Percentiles rank a stretch among this genome's conserved stretches.
These are phyloP conservation scores for Hyphodiscus sp. DNA, from an alignment of 2,329 filamentous ascomycete genomes.

Conservation along the genomic window DNA sequence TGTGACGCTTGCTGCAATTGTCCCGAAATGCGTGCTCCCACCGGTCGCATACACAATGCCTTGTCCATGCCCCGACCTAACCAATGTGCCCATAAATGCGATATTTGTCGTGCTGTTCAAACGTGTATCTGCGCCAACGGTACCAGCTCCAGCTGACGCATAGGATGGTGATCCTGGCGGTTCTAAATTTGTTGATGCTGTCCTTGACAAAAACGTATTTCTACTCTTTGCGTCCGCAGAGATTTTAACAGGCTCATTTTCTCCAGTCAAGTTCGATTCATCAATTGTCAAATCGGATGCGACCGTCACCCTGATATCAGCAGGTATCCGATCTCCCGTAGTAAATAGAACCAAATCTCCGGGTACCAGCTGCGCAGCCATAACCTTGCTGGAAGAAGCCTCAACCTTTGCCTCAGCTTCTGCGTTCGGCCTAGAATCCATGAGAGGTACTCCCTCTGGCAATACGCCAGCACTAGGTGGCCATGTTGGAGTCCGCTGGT, in stretches of 20 bases:
- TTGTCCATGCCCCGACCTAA: constrained; percentile 90
- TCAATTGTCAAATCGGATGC: constrained; percentile 89
- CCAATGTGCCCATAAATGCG: constrained; percentile 95
- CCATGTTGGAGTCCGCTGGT: constrained; percentile 36
- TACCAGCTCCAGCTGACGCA: constrained; percentile 50
- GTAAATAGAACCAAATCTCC: constrained; percentile 92
- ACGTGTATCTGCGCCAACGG: constrained; percentile 57
- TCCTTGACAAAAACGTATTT: constrained; percentile 27
- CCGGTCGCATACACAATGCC: constrained; percentile 97
- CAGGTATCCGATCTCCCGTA: constrained; percentile 92
- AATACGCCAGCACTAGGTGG: constrained; percentile 33
- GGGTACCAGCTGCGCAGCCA: constrained; percentile 80
- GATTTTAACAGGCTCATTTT: constrained; percentile 88
- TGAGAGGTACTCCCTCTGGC: constrained; percentile 21
- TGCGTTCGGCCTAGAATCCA: constrained; percentile 30
- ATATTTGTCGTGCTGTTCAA: constrained; percentile 80
- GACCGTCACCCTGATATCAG: constrained; percentile 89
- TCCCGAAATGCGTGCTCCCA: constrained; percentile 88
- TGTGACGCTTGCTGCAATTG: constrained; percentile 88
- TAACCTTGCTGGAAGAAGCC: constrained; percentile 73
- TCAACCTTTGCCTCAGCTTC: constrained; percentile 55
- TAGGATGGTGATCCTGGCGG: constrained; percentile 50
- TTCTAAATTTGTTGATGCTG: constrained; percentile 23
- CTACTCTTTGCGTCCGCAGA: constrained; percentile 53
- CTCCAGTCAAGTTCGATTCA: constrained; percentile 92